Evolutionary conservation across 192 early-diverging fungal genomes (phyloP), one percentile per base, ranked within the genome.

Genomic region (Allomyces macrogynus): DNA sequence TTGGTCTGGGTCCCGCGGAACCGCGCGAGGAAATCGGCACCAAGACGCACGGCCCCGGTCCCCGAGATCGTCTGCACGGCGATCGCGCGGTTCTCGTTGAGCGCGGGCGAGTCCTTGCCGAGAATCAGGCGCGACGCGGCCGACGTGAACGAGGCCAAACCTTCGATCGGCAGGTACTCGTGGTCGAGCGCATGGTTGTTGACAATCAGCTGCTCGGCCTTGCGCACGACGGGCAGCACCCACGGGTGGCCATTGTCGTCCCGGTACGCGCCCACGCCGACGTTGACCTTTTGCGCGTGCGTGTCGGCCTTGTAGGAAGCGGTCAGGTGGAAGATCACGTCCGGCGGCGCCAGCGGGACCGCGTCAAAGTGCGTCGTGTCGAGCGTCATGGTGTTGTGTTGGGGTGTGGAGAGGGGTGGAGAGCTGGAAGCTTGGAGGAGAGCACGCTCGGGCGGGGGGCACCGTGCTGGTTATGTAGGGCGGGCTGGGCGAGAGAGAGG

Each of bases 211-310:
- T 76, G 69, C 73, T 95, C 88, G 60, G 90, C 93, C 84, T 93
- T 93, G 68, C 77, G 80, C 22, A 99, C 93, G 24, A 92, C 91
- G 18, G 92, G 91, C 10, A 99, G 83, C 5, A 95, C 78, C 87
- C 89, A 99, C 24, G 95, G 95, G 76, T 95, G 90, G 67, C 91
- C 88, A 4, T 86, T 71, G 68, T 95, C 84, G 69, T 87, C 88
- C 64, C 95, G 81, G 77, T 95, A 99, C 18, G 95, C 95, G 63
- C 95, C 95, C 8, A 99, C 90, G 69, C 92, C 89, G 23, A 99
- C 72, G 73, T 95, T 96, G 25, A 99, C 85, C 77, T 95, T 96
- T 62, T 79, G 69, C 61, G 82, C 74, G 70, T 85, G 72, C 4
- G 79, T 70, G 69, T 96, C 93, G 43, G 87, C 86, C 73, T 85